Base-by-base conservation (phyloP, 768 basidiomycete species). In the Termitomyces sp. region DNA sequence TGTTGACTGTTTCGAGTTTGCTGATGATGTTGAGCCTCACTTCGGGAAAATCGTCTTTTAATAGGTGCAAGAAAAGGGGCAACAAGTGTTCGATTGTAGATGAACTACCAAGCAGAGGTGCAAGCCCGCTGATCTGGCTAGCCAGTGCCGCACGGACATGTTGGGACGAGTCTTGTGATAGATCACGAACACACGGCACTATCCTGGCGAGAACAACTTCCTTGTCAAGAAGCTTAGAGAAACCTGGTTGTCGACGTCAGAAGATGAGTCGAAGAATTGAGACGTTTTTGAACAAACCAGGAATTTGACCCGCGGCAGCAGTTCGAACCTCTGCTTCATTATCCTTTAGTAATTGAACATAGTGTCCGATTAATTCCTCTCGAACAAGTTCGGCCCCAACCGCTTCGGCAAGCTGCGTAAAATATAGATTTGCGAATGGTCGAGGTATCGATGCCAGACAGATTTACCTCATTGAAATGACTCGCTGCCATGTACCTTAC, bases 41-140 rank as follows among this genome's bases (percentile, higher is more conserved):
- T 67, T 99, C 97, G 5, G 95, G 93, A 78, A 98, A 98, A 67
- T 99, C 97, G 66, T 99, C 97, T 75, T 98, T 99, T 54, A 99
- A 77, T 46, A 99, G 81, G 66, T 94, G 94, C 47, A 99, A 80
- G 84, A 98, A 99, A 22, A 98, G 79, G 13, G 95, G 97, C 18
- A 98, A 80, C n/a, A 98, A 81, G 69, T 99, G 88, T 70, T 99
- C 95, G 66, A 95, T 90, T 10, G 97, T 99, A 2, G 94, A 81
- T 55, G 95, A 93, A 62, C 90, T 91, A 64, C 92, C 94, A 20
- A 98, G 83, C 39, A 98, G 80, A 48, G 97, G 96, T 5, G 96
- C 95, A 51, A 99, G 84, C 22, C 97, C 97, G 62, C 88, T 94
- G 66, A 99, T 97, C 69, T 98, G 94, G 64, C 85, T 94, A 18